These are phyloP conservation scores for Eragrostis nindensis DNA, from an alignment of 176 grass and related monocot species.

Conservation along the genomic window DNA sequence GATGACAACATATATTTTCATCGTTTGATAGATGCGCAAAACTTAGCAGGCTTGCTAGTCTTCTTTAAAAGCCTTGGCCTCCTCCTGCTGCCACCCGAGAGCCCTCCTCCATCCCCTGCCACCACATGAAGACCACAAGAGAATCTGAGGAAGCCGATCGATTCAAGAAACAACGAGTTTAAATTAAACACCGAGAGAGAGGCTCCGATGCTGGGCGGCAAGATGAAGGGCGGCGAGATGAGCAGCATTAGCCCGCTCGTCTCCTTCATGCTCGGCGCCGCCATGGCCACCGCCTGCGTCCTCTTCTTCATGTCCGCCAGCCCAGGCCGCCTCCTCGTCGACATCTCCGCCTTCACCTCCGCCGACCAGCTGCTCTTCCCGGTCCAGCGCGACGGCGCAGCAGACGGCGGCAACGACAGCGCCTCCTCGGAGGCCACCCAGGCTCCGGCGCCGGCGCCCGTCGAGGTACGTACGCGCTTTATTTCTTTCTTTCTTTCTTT, in stretches of 20 bases:
- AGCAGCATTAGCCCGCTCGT: conserved; percentile 65
- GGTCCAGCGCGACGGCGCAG: neutral
- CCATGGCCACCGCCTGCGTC: conserved; percentile 74
- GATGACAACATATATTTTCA: too few species aligned
- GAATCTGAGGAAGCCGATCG: too few species aligned
- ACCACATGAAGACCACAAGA: too few species aligned
- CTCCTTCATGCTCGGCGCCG: conserved; percentile 73
- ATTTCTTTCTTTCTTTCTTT: too few species aligned
- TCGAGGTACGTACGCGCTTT: neutral
- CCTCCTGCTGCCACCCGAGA: too few species aligned
- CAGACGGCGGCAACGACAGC: neutral
- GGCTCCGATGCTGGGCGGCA: conserved; percentile 27
- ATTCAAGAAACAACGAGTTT: too few species aligned
- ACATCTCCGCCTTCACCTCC: conserved; percentile 39
- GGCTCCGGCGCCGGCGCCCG: conserved; percentile 40
- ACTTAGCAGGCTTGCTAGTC: too few species aligned
- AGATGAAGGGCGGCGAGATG: conserved; percentile 52
- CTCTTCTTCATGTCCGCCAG: conserved; percentile 76
- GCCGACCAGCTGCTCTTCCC: neutral
- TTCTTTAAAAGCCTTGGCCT: too few species aligned
- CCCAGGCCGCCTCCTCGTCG: conserved; percentile 37
- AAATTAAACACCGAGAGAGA: too few species aligned
- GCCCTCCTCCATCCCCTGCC: too few species aligned
- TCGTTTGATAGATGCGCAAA: too few species aligned
- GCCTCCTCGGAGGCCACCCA: neutral